Evolutionary conservation across 495 filamentous ascomycete genomes (phyloP), one percentile per base, ranked within the genome.

Genomic region (Aspergillus sclerotiicarbonarius): DNA sequence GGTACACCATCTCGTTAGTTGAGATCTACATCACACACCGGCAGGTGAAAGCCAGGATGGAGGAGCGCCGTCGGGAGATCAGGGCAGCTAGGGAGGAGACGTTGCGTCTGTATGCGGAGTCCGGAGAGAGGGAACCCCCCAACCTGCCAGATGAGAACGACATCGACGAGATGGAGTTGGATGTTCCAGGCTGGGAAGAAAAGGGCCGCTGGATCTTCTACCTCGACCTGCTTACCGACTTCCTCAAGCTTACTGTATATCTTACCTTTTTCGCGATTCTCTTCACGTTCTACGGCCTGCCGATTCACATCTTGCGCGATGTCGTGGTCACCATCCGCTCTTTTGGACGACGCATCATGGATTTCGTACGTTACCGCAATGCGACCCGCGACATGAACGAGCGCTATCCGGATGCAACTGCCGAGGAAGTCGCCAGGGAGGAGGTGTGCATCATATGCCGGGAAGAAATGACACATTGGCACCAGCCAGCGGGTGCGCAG

Each of bases 361-460:
- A 95, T 65, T 92, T 96, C 65, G 68, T 96, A 51, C 82, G 88
- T 44, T 98, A 97, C 65, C 84, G 92, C 30, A 88, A 90, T 61
- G 94, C 95, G 9, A 88, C 94, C 0, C 80, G 86, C 50, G 88
- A 97, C 65, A 98, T 98, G 93, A 90, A 92, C 65, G 83, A 85
- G 46, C 82, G 88, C 63, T 98, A 97, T 67, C 89, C 91, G 21
- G 95, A 98, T 71, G 94, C 94, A 13, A 96, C 90, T 6, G 78
- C 83, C 7, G 92, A 96, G 58, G 94, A 98, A 58, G 80, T 98
- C 18, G 76, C 75, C 18, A 80, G 89, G 48, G 93, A 96, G 64
- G 88, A 96, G 62, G 93, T 93, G 12, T 98, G 94, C 67, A 98
- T 98, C 67, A 96, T 98, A 56, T 98, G 94, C 73, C 85, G 94